Conservation (phyloP, 768 basidiomycete species). For the Mycena capillaripes region DNA sequence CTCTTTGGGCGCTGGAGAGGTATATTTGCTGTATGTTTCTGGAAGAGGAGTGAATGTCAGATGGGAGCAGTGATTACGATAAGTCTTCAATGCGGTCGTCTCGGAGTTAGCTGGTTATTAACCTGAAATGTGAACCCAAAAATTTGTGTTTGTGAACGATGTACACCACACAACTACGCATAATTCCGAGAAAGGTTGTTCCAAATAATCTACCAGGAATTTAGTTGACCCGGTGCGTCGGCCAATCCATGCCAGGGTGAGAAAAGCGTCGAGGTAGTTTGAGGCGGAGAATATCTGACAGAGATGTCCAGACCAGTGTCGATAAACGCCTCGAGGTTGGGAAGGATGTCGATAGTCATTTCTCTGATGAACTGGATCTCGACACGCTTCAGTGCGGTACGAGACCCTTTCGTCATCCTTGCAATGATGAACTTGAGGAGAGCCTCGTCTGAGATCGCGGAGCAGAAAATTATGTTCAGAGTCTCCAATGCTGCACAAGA, state of each 20-base stretch:
- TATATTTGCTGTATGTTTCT: no score
- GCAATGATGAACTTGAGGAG: not conserved
- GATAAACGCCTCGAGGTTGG: not conserved
- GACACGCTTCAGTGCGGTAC: not conserved
- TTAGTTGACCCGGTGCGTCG: not conserved
- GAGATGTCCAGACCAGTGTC: not conserved
- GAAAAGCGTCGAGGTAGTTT: not conserved
- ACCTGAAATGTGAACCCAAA: no score
- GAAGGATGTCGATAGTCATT: constrained; percentile 2
- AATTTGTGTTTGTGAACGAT: no score
- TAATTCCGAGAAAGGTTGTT: no score
- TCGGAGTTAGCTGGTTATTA: no score
- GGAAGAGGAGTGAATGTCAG: no score
- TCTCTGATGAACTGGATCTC: not conserved
- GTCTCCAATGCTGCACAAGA: not conserved
- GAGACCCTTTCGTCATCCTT: not conserved
- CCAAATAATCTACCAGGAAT: no score
- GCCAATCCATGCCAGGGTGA: constrained; percentile 1
- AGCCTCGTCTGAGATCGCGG: not conserved
- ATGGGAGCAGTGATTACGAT: no score
- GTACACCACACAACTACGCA: no score
- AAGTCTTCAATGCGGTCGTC: no score
- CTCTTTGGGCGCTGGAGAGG: no score
- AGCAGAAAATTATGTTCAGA: not conserved
- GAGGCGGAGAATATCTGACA: not conserved